Evolutionary conservation across 23 red algal species (phyloP), one percentile per base, ranked within the genome.

Genomic region (Gracilariopsis chorda): DNA sequence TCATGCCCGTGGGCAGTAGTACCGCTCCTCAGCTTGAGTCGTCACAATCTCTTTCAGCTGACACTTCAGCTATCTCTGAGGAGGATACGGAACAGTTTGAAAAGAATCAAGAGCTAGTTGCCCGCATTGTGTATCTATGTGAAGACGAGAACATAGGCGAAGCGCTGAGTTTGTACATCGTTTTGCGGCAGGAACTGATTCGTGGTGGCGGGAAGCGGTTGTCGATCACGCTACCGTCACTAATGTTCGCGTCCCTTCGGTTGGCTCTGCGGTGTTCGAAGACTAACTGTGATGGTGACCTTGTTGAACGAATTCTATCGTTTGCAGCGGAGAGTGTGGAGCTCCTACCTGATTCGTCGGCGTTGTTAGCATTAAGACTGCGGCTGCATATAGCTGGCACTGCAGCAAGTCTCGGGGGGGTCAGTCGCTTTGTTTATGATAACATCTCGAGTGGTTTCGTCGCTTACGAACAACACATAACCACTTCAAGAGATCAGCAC

Each of bases 51-150:
- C 57, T 52, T 47, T 6, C 30, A 19, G 45, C 47, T 23, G 67
- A 58, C 4, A 51, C 44, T 44, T 68, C 16, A 16, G 25, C 20
- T 29, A 40, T 17, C 3, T 48, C 32, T 5, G 68, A 79, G 27
- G 86, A 90, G 34, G 67, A 82, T 46, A 61, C 69, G 23, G 89
- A 62, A 34, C 41, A 77, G 43, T 82, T 82, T 68, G 62, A 71
- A 39, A 71, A 55, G 13, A 82, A 78, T 32, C 94, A 90, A 84
- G 69, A 80, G n/a, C 61, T 96, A 25, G 76, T 96, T 9, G 94
- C 94, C 16, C 81, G 77, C 51, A 83, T 96, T 59, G 76, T 90
- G 19, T 96, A 96, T 51, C 70, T 96, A 44, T 90, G 80, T 32
- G 75, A 91, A 21, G 82, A 63, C 59, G 62, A 49, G 42, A 78